Evolutionary conservation across 805 yeast species (phyloP).

Genomic region (Maudiozyma barnettii): DNA sequence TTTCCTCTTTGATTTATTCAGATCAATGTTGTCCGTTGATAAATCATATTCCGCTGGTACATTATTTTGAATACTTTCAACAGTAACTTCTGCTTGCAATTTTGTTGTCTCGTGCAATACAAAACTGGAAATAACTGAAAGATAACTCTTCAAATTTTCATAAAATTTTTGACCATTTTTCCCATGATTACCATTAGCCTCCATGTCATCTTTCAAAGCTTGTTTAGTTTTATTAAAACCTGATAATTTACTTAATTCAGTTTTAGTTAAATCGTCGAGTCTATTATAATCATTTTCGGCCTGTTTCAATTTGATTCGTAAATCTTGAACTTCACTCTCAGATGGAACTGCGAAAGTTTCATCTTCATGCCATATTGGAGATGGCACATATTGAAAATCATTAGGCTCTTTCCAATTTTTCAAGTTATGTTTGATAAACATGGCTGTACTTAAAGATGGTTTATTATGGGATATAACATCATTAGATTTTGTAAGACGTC

Average conservation of each 20-base stretch:
- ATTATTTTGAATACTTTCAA: slow-evolving; percentile 80
- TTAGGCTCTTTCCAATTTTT: slow-evolving; percentile 74
- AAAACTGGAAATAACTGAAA: slow-evolving; percentile 49
- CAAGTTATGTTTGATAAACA: slow-evolving; percentile 85
- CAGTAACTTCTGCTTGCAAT: slow-evolving; percentile 72
- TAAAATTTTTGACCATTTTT: slow-evolving; percentile 31
- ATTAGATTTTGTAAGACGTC: slow-evolving; percentile 42
- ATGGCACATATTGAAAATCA: slow-evolving; percentile 78
- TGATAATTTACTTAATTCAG: slow-evolving; percentile 26
- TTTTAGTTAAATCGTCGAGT: slow-evolving; percentile 24
- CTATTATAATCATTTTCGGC: slow-evolving; percentile 27
- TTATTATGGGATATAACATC: slow-evolving; percentile 56
- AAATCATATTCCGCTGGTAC: slow-evolving; percentile 63
- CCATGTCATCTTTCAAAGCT: slow-evolving; percentile 35
- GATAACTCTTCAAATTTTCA: slow-evolving; percentile 42
- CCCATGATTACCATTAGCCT: neutral
- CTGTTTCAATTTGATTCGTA: slow-evolving; percentile 42
- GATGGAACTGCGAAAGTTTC: slow-evolving; percentile 55
- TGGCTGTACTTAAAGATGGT: slow-evolving; percentile 69
- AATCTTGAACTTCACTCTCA: slow-evolving; percentile 46
- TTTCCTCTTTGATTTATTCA: slow-evolving; percentile 42
- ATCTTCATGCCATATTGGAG: slow-evolving; percentile 96
- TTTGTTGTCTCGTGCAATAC: slow-evolving; percentile 65
- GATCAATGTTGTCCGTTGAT: slow-evolving; percentile 42
- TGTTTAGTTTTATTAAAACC: slow-evolving; percentile 24